Percentiles rank a stretch among this genome's conserved stretches.
Conservation (phyloP, 2,329 filamentous ascomycete genomes). For the Cladorrhinum sp. region DNA sequence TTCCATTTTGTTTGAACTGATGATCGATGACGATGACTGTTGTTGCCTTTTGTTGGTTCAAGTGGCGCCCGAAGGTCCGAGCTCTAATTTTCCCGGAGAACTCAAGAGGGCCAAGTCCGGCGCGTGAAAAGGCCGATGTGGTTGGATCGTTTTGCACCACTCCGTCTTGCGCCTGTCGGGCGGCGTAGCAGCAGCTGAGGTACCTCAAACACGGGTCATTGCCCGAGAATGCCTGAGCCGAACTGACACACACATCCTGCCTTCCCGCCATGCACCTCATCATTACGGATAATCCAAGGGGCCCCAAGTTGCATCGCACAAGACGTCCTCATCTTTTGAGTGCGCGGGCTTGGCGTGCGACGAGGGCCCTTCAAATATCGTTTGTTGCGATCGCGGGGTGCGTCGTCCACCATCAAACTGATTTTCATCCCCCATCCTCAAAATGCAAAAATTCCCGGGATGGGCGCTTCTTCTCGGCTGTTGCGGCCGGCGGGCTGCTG, state of each 20-base stretch:
- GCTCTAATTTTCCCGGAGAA: not conserved
- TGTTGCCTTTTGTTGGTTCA: conserved; percentile 1
- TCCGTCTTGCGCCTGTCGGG: not conserved
- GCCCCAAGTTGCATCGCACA: not conserved
- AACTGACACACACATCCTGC: not conserved
- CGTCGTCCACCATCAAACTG: conserved; percentile 11
- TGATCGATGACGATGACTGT: not conserved
- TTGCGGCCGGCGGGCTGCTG: not conserved
- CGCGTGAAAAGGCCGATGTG: conserved; percentile 1
- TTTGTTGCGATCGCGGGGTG: not conserved
- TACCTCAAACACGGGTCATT: conserved; percentile 13
- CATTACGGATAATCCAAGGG: not conserved
- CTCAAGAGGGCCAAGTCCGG: not conserved
- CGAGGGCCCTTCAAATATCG: not conserved
- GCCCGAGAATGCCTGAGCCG: conserved; percentile 7
- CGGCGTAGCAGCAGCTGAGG: conserved; percentile 11
- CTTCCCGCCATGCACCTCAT: not conserved
- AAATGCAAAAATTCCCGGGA: not conserved
- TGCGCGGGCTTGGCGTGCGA: not conserved
- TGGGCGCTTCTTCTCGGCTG: not conserved
- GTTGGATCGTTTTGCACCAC: conserved; percentile 1
- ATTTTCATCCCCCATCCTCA: not conserved
- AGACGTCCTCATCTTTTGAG: not conserved
- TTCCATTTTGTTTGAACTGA: not conserved
- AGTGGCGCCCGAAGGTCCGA: not conserved